Evolutionary conservation across 305 asterid genomes (phyloP), one percentile per base, ranked within the genome.

Genomic region (Plantago coronopus): DNA sequence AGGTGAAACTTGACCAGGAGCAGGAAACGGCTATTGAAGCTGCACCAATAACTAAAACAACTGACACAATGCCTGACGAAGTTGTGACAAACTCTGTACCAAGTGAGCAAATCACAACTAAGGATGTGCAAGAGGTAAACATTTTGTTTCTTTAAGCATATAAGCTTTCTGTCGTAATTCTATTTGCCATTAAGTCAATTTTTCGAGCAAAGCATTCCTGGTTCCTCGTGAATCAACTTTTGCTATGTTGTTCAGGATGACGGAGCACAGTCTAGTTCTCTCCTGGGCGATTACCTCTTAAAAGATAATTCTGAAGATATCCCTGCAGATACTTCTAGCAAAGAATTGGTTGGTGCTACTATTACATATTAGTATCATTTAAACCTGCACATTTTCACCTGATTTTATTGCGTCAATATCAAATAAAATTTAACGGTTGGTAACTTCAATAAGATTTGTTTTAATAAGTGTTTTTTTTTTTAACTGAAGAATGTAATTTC

Each of bases 261-360:
- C 50, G 76, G 43, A 57, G 56, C 59, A 55, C 65, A 71, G 25
- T 57, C 83, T 48, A 57, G 67, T 81, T 72, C 94, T 67, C 94
- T 91, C 55, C 83, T 86, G 45, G 96, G 75, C 48, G 94, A 84
- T 70, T 91, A 86, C 72, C n/a, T 59, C 69, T 71, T 91, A 54
- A 79, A 68, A 68, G 82, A 80, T 17, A 63, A 78, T 29, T 58
- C 49, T 53, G 82, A 74, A 70, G 82, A 74, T 56, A 23, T 58
- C 60, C 48, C 69, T 31, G 22, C 80, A 53, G 74, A 73, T 60
- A 56, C 88, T 46, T 66, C 86, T 66, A 65, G 63, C 46, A 69
- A 74, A 69, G 54, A 68, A 56, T 53, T 71, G 94, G 97, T 87
- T 71, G 70, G 70, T 74, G 16, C 60, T 67, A 19, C 60, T 21